Conservation (phyloP, 306 rosid species). For the Dryas alaskensis region DNA sequence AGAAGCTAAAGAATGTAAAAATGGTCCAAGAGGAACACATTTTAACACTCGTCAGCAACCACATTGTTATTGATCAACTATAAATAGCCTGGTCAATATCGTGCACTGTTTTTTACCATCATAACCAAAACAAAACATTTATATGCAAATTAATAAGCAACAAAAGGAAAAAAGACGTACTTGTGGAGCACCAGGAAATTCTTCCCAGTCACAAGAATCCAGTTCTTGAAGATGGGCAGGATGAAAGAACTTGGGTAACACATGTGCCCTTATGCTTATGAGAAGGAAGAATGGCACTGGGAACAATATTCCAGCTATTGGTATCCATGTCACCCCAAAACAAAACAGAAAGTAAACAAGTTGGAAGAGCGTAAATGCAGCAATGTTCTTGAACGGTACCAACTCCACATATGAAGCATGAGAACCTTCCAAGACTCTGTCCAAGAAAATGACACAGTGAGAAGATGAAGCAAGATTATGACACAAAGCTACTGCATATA, state of each 20-base stretch:
- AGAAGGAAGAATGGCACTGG: constrained; percentile 53
- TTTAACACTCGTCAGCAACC: too few relatives aligned
- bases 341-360: constrained; percentile 37
- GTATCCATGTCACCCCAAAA: constrained; percentile 51
- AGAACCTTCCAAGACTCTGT: constrained; percentile 47
- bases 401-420: constrained; percentile 40
- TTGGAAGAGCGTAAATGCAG: constrained; percentile 40
- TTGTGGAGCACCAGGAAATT: constrained; percentile 32
- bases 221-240: constrained; percentile 44
- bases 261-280: constrained; percentile 35
- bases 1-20: too few relatives aligned
- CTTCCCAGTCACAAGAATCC: constrained; percentile 46
- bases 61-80: too few relatives aligned
- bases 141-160: neutral
- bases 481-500: neutral
- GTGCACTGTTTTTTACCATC: neutral
- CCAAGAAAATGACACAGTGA: constrained; percentile 7
- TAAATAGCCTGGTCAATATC: too few relatives aligned
- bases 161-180: constrained; percentile 14
- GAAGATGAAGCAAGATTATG: neutral
- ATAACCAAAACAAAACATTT: neutral
- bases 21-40: too few relatives aligned
- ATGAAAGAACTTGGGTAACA: constrained; percentile 40
- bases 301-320: constrained; percentile 51
- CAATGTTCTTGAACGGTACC: constrained; percentile 43